Conservation (phyloP, 2,329 filamentous ascomycete species). For the Neoarthrinium moseri region DNA sequence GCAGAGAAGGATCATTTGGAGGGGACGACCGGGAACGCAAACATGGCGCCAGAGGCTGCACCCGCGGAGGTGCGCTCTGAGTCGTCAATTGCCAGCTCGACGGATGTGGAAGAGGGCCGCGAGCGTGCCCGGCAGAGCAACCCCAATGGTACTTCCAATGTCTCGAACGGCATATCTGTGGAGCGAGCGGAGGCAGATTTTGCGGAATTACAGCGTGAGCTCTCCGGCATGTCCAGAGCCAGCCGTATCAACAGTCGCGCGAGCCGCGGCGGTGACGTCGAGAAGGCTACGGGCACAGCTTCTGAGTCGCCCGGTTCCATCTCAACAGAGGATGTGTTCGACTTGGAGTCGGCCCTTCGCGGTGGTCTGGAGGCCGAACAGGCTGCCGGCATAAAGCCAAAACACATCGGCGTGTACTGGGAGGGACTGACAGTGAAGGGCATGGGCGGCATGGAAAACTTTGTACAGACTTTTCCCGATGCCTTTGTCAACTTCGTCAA, state of each 20-base stretch:
- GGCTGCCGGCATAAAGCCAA: conserved; percentile 76
- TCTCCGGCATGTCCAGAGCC: conserved; percentile 55
- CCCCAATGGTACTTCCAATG: conserved; percentile 44
- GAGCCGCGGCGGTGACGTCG: conserved; percentile 44
- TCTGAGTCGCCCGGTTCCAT: conserved; percentile 39
- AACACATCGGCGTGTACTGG: conserved; percentile 80
- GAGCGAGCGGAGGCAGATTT: conserved; percentile 70
- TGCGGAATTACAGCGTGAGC: conserved; percentile 61
- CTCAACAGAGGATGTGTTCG: conserved; percentile 60
- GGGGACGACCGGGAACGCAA: not conserved
- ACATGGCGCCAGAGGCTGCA: conserved; percentile 11
- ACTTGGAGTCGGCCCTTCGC: conserved; percentile 72
- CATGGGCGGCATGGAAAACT: conserved; percentile 71
- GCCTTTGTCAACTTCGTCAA: conserved; percentile 78
- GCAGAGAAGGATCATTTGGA: conserved; percentile 10
- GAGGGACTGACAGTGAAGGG: conserved; percentile 74
- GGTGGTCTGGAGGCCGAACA: conserved; percentile 70
- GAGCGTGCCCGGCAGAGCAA: conserved; percentile 44
- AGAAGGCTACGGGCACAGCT: conserved; percentile 47
- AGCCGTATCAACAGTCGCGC: conserved; percentile 40
- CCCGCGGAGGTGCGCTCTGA: not conserved
- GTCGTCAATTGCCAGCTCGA: conserved; percentile 19
- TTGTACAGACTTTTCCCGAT: conserved; percentile 72
- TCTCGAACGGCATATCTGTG: conserved; percentile 57
- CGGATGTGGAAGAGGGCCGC: conserved; percentile 34